Base-by-base conservation (phyloP, 441 rosid genomes). In the Populus hybrid region DNA sequence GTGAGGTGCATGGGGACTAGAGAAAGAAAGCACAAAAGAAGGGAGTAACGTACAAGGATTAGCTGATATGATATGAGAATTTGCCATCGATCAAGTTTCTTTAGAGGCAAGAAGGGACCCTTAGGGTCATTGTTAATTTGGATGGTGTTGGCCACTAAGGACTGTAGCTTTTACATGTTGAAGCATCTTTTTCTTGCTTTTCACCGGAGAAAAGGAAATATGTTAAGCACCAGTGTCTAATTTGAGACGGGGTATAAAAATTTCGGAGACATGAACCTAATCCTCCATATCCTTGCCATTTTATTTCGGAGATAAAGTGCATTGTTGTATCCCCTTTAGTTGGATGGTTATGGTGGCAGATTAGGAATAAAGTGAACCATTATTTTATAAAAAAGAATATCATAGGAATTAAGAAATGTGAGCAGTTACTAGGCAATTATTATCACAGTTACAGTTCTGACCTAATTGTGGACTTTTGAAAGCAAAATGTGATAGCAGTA, bases 1-100 rank as follows among this genome's bases (percentile, higher is more conserved):
- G 79, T 57, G 75, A 70, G 80, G 67, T 91, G 90, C 93, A 88
- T 90, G 91, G 93, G 93, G 84, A 92, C 80, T 87, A 84, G 93
- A 83, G 90, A 88, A 90, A 90, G 90, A 63, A 16, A 4, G 74
- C 72, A 74, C 38, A 70, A 65, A 70, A 78, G 67, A 73, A 59
- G 70, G 18, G 26, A 70, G 66, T 76, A 83, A 83, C 76, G 78
- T 67, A 67, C 10, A 30, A 74, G 74, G 87, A 84, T 82, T 79
- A 75, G 83, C 69, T 82, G 86, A 81, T 34, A 77, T 61, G 76
- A 78, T 28, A 77, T 61, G 76, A 78, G 84, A 82, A 81, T 82
- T 61, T 61, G 28, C 28, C 66, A 86, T 76, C 61, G 3, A 81
- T 81, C 81, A 75, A 72, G 69, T 71, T 82, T 77, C 81, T 83